Evolutionary conservation across 139 green algal genomes (phyloP).

Genomic region (Zygnema circumcarinatum): DNA sequence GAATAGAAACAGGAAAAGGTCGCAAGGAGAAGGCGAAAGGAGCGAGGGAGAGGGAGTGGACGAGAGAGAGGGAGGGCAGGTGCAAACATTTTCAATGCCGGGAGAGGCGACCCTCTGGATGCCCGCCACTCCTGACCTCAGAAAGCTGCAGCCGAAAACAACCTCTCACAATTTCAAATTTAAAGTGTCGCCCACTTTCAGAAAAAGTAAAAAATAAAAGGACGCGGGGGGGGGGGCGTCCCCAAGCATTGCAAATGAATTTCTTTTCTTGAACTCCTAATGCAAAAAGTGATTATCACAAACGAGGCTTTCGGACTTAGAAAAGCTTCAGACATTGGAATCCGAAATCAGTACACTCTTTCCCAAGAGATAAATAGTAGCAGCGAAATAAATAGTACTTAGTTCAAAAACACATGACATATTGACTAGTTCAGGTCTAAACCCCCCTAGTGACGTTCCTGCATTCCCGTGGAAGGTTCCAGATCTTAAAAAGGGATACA

Average conservation of each 20-base stretch:
- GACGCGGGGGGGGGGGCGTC: neutral
- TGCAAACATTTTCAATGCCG: constrained; percentile 38
- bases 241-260: neutral
- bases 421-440: too few species aligned
- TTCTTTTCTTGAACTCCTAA: neutral
- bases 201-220: neutral
- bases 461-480: too few species aligned
- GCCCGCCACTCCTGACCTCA: constrained; percentile 11
- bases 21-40: neutral
- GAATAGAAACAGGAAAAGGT: constrained; percentile 7
- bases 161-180: constrained; percentile 14
- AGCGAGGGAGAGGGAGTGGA: neutral
- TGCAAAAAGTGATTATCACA: constrained; percentile 11
- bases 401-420: too few species aligned
- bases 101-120: neutral
- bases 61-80: neutral
- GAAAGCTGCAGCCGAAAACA: constrained; percentile 3
- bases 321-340: neutral
- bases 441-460: too few species aligned
- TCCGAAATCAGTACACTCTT: too few species aligned
- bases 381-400: too few species aligned
- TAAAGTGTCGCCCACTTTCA: neutral
- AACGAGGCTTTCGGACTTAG: neutral
- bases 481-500: too few species aligned
- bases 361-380: too few species aligned